Evolutionary conservation across 257 asterid species (phyloP).

Genomic region (Echites panduratus): DNA sequence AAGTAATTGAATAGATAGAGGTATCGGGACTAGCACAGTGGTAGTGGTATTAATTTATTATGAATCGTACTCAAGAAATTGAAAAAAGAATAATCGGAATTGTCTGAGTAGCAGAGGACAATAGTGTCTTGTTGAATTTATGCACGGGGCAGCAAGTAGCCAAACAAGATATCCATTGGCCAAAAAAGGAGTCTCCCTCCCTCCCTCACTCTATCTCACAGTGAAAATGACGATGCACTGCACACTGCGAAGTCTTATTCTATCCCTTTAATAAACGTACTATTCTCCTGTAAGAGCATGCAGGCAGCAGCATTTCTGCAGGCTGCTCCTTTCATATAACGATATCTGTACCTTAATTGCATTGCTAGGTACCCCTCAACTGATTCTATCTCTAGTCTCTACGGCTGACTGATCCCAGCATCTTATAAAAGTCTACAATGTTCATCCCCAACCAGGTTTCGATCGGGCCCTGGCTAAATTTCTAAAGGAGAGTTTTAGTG

Average conservation of each 20-base stretch:
- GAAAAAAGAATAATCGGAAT: constrained; percentile 11
- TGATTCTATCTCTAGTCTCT: no score
- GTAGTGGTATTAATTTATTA: not conserved
- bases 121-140: constrained; percentile 14
- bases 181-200: constrained; percentile 12
- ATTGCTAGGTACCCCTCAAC: not conserved
- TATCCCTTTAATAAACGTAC: constrained; percentile 10
- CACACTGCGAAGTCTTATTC: constrained; percentile 23
- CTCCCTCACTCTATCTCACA: not conserved
- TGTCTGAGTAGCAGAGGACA: constrained; percentile 19
- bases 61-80: not conserved
- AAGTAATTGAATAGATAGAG: not conserved
- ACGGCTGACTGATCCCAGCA: not conserved
- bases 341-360: not conserved
- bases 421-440: not conserved
- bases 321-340: not conserved
- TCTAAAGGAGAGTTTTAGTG: not conserved
- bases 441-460: not conserved
- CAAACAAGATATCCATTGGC: constrained; percentile 22
- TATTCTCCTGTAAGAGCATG: not conserved
- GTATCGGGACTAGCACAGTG: not conserved
- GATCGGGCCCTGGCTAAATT: not conserved
- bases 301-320: constrained; percentile 2
- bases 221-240: constrained; percentile 32
- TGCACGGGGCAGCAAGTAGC: constrained; percentile 20